Evolutionary conservation across 306 rosid genomes (phyloP).

Genomic region (Betula pendula): DNA sequence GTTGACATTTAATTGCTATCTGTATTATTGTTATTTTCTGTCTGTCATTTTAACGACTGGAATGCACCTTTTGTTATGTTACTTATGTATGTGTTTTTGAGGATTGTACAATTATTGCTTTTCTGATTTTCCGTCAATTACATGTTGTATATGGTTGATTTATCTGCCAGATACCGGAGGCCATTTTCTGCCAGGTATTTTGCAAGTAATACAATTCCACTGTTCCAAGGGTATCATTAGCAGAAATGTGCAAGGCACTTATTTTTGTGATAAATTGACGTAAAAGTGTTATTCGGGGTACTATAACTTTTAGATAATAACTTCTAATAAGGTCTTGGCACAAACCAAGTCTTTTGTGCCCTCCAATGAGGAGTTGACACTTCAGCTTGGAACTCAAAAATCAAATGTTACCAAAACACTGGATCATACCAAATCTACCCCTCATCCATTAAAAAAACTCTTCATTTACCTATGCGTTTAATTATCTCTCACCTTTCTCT

Average conservation of each 20-base stretch:
- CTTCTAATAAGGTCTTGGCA: too few relatives aligned
- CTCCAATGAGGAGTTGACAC: too few relatives aligned
- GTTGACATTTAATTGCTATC: background rate
- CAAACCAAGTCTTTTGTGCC: too few relatives aligned
- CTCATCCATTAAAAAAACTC: too few relatives aligned
- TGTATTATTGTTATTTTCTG: background rate
- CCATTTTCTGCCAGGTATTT: background rate
- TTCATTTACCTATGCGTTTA: too few relatives aligned
- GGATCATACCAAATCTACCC: too few relatives aligned
- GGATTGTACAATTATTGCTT: background rate
- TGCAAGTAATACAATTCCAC: background rate
- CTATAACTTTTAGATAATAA: too few relatives aligned
- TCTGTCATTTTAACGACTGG: background rate
- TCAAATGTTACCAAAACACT: too few relatives aligned
- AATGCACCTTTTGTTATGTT: background rate
- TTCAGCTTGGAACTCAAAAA: too few relatives aligned
- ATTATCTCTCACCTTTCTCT: too few relatives aligned
- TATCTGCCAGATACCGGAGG: background rate
- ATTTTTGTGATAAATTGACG: too few relatives aligned
- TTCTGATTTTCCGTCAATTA: background rate
- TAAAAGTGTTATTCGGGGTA: too few relatives aligned
- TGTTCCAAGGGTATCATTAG: background rate
- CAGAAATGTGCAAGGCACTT: background rate
- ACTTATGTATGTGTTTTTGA: background rate
- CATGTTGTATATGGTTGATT: background rate